These are phyloP conservation scores for Pythium volutum DNA, from an alignment of 352 stramenopile genomes.

Conservation along the genomic window DNA sequence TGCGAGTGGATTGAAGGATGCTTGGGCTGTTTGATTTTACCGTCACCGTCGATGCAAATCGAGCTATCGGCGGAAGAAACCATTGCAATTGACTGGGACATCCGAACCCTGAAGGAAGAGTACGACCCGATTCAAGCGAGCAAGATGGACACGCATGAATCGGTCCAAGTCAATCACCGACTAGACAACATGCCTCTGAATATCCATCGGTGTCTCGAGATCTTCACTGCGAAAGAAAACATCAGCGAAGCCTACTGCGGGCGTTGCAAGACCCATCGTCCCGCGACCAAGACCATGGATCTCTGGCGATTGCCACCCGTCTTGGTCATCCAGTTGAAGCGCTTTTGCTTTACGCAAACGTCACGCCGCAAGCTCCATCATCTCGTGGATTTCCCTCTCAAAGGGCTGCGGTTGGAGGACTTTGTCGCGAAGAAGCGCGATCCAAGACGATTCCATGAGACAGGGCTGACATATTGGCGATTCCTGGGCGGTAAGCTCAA, in stretches of 20 bases:
- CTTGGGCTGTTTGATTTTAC: conserved; percentile 77
- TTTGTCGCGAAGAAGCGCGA: conserved; percentile 72
- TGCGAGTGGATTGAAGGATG: conserved; percentile 88
- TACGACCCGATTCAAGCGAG: conserved; percentile 85
- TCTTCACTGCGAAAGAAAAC: conserved; percentile 81
- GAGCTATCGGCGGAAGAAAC: conserved; percentile 71
- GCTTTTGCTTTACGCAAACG: conserved; percentile 97
- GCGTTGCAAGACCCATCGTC: conserved; percentile 87
- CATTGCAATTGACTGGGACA: conserved; percentile 89
- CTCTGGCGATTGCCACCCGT: conserved; percentile 96
- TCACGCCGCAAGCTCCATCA: conserved; percentile 94
- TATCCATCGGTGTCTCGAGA: conserved; percentile 79
- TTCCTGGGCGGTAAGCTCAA: conserved; percentile 76
- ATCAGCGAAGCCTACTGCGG: conserved; percentile 81
- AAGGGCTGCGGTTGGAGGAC: conserved; percentile 86
- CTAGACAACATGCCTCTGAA: conserved; percentile 82
- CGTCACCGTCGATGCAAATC: conserved; percentile 41
- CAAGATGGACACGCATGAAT: conserved; percentile 70
- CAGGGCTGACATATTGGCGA: conserved; percentile 62
- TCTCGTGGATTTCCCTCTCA: conserved; percentile 94
- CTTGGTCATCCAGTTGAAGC: conserved; percentile 99
- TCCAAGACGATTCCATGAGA: conserved; percentile 39
- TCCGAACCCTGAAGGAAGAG: conserved; percentile 81
- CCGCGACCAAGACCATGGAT: conserved; percentile 95
- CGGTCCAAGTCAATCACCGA: conserved; percentile 55